Evolutionary conservation across 805 yeast genomes (phyloP).

Genomic region (Huiozyma sinensis): DNA sequence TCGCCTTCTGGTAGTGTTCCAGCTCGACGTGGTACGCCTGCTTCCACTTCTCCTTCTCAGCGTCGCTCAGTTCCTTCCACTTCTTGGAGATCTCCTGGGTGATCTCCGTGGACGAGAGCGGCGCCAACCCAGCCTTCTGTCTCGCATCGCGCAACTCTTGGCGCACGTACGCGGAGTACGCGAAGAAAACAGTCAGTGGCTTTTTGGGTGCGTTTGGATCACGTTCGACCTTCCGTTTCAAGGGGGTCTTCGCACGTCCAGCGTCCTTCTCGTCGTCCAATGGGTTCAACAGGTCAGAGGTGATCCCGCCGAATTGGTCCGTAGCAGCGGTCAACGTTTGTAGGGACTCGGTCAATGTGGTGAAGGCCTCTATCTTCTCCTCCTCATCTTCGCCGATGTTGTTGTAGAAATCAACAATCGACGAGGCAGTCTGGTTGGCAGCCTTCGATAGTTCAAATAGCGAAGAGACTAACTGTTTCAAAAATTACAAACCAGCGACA

Average conservation of each 20-base stretch:
- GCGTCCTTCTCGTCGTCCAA: conserved; percentile 25
- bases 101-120: conserved; percentile 64
- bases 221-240: conserved; percentile 42
- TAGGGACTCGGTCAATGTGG: conserved; percentile 33
- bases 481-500: not conserved
- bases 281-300: conserved; percentile 25
- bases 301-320: conserved; percentile 21
- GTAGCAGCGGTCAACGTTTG: conserved; percentile 32
- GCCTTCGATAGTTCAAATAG: conserved; percentile 75
- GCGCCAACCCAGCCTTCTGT: conserved; percentile 43
- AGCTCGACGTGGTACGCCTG: conserved; percentile 38
- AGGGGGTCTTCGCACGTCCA: conserved; percentile 12
- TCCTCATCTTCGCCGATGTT: conserved; percentile 39
- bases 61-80: conserved; percentile 67
- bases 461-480: conserved; percentile 54
- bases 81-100: conserved; percentile 67
- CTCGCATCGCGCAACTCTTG: conserved; percentile 63
- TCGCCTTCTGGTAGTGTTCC: conserved; percentile 34
- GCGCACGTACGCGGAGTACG: conserved; percentile 65
- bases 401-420: conserved; percentile 68
- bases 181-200: conserved; percentile 80
- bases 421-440: conserved; percentile 75
- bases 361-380: conserved; percentile 36
- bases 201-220: conserved; percentile 96
- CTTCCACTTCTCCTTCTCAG: conserved; percentile 65